Conservation (phyloP, 2,329 filamentous ascomycete species). For the Tolypocladium sp. region DNA sequence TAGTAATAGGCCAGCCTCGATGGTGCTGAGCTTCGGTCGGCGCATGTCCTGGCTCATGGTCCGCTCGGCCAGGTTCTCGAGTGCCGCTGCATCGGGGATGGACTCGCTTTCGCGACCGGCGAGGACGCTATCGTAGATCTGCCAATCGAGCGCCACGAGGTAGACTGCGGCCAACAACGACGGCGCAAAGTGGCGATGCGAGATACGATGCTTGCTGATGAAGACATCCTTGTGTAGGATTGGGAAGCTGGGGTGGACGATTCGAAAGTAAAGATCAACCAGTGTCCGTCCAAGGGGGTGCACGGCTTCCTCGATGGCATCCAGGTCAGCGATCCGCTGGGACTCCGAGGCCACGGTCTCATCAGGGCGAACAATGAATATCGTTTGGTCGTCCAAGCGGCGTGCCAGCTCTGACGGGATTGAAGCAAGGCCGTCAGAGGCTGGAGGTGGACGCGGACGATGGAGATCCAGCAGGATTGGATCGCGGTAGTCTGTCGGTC, state of each 20-base stretch:
- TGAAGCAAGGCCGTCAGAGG: conserved; percentile 5
- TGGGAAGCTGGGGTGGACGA: conserved; percentile 49
- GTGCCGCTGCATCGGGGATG: conserved; percentile 18
- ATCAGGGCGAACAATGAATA: conserved; percentile 26
- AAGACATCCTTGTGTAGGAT: conserved; percentile 53
- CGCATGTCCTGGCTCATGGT: conserved; percentile 39
- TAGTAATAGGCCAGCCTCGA: conserved; percentile 45
- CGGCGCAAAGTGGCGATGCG: conserved; percentile 49
- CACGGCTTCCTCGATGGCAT: conserved; percentile 52
- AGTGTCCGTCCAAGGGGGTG: conserved; percentile 53
- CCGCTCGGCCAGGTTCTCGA: conserved; percentile 29
- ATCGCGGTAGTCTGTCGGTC: conserved; percentile 49
- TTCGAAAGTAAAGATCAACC: conserved; percentile 58
- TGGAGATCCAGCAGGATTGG: conserved; percentile 47
- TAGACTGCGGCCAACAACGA: conserved; percentile 52
- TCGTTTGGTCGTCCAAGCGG: conserved; percentile 23
- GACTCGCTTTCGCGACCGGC: conserved; percentile 19
- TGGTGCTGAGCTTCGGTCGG: conserved; percentile 44
- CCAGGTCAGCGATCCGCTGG: conserved; percentile 29
- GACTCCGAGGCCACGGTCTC: conserved; percentile 25
- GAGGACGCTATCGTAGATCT: conserved; percentile 46
- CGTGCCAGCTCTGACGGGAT: conserved; percentile 15
- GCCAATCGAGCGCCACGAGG: conserved; percentile 53
- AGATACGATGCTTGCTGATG: conserved; percentile 49
- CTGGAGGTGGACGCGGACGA: conserved; percentile 23